Percentiles rank a stretch among this genome's conserved stretches.
Evolutionary conservation across 176 grass and related monocot species (phyloP).

Genomic region (Poa pratensis): DNA sequence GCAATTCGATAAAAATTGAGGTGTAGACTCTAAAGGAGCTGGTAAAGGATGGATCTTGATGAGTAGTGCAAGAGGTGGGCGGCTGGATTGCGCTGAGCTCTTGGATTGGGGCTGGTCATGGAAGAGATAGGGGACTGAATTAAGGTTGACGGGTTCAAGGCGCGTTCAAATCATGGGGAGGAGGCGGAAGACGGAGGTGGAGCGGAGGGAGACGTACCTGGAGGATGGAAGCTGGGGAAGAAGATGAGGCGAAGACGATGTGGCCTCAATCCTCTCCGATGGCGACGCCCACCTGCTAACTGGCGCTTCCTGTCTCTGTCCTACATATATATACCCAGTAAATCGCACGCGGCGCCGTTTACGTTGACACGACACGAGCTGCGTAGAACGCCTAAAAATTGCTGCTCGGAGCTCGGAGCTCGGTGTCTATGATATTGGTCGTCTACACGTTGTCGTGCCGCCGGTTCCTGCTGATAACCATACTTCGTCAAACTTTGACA

Average conservation of each 20-base stretch:
- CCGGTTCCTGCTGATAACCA: not conserved
- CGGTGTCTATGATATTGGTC: not conserved
- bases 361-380: not conserved
- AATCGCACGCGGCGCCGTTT: not conserved
- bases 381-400: not conserved
- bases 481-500: not conserved
- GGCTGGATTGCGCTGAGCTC: not conserved
- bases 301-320: too few species aligned
- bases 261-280: slow-evolving; percentile 45
- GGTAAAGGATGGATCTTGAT: slow-evolving; percentile 33
- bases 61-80: not conserved
- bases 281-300: slow-evolving; percentile 37
- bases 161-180: slow-evolving; percentile 33
- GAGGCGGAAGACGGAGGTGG: not conserved
- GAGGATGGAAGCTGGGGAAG: not conserved
- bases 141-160: slow-evolving; percentile 25
- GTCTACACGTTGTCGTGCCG: not conserved
- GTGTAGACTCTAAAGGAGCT: not conserved
- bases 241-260: slow-evolving; percentile 40
- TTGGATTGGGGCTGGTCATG: not conserved
- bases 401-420: too few species aligned
- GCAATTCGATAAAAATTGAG: not conserved
- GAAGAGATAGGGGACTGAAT: not conserved
- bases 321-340: not conserved
- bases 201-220: slow-evolving; percentile 44